phyloP scores from a whole-genome alignment of 2,329 filamentous ascomycete genomes.

The Colletotrichum musicola region DNA sequence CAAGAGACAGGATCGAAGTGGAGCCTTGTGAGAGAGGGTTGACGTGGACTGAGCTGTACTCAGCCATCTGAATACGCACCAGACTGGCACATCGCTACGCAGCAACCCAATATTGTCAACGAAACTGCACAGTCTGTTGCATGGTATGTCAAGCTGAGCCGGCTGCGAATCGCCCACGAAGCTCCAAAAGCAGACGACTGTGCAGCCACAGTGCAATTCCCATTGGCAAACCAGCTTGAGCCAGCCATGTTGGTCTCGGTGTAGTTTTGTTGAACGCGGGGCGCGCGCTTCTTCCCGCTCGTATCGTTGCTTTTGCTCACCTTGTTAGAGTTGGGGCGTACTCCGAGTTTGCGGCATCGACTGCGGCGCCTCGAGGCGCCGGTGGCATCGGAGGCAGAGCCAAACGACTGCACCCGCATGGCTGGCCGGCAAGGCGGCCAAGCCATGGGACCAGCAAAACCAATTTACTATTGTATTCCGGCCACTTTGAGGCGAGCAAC shows the following conservation, averaged over 20 bases:
- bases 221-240: background rate
- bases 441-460: conserved; percentile 17
- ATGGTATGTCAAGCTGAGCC: background rate
- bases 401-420: conserved; percentile 11
- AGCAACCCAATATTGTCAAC: conserved; percentile 4
- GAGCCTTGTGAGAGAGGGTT: background rate
- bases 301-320: conserved; percentile 9
- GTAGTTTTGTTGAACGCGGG: conserved; percentile 14
- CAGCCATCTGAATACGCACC: background rate
- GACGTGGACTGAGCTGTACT: background rate
- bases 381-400: background rate
- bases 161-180: background rate
- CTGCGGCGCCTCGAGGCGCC: background rate
- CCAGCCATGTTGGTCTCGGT: background rate
- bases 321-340: background rate
- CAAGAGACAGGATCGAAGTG: conserved; percentile 1
- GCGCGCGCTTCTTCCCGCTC: background rate
- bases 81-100: background rate
- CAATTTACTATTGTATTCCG: background rate
- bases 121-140: background rate
- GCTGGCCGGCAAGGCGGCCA: background rate
- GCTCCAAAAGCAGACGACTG: background rate
- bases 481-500: conserved; percentile 2
- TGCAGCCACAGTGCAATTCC: background rate
- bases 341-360: conserved; percentile 1